Evolutionary conservation across 2,329 filamentous ascomycete genomes (phyloP).

Genomic region (Colletotrichum gigasporum): DNA sequence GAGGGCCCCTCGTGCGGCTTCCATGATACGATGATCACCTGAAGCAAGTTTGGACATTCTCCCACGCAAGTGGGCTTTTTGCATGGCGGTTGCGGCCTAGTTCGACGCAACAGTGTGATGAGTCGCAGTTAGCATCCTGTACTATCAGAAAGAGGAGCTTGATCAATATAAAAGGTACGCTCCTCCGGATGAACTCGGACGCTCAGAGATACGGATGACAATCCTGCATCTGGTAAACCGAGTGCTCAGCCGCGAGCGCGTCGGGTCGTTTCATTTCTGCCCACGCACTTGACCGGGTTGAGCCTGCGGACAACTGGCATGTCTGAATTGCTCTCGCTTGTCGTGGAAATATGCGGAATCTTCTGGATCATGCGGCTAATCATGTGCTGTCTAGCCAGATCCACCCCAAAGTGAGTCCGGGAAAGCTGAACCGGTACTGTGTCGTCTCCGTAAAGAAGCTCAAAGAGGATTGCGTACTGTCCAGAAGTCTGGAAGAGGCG

Average conservation of each 20-base stretch:
- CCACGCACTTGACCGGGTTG: slow-evolving; percentile 31
- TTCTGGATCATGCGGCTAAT: slow-evolving; percentile 18
- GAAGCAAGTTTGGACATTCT: slow-evolving; percentile 66
- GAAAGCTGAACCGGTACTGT: no score
- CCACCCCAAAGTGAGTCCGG: slow-evolving; percentile 4
- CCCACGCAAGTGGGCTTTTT: not conserved
- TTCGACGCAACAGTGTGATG: not conserved
- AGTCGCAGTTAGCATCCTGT: not conserved
- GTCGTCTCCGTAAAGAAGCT: no score
- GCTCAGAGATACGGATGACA: slow-evolving; percentile 21
- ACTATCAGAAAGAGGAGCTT: not conserved
- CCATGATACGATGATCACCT: slow-evolving; percentile 76
- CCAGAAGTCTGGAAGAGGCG: no score
- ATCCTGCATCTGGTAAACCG: slow-evolving; percentile 34
- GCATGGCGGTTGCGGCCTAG: not conserved
- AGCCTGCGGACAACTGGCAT: slow-evolving; percentile 32
- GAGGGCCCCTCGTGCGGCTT: slow-evolving; percentile 71
- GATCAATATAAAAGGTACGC: slow-evolving; percentile 16
- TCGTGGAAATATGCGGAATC: slow-evolving; percentile 21
- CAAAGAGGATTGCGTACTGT: no score
- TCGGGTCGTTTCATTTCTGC: slow-evolving; percentile 2
- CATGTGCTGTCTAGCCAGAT: slow-evolving; percentile 5
- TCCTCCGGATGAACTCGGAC: not conserved
- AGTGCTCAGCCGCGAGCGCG: slow-evolving; percentile 32
- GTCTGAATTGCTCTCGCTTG: slow-evolving; percentile 29